Conservation (phyloP, 768 basidiomycete genomes). For the Auricularia heimuer region DNA sequence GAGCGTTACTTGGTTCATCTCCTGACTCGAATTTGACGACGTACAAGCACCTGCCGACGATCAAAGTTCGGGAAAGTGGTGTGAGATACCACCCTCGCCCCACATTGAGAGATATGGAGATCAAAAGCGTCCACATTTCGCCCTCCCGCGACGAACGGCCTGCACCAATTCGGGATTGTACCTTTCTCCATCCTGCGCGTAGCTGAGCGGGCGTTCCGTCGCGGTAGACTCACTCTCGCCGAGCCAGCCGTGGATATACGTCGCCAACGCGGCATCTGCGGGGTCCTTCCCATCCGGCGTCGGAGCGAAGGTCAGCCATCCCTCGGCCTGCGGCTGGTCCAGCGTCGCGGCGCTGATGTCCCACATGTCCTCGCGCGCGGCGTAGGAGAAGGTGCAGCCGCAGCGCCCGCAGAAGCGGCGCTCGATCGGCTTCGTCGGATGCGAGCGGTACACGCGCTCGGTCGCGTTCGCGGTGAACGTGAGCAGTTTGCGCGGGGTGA, state of each 20-base stretch:
- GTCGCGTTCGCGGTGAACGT: background rate
- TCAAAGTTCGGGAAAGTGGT: no score
- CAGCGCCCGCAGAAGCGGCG: background rate
- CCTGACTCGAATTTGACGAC: no score
- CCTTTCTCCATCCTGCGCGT: background rate
- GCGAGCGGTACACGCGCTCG: background rate
- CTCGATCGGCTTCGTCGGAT: background rate
- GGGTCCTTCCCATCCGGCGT: background rate
- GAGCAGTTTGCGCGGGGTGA: background rate
- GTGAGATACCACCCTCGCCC: no score
- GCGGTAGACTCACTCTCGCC: background rate
- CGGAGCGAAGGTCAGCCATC: background rate
- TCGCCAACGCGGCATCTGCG: background rate
- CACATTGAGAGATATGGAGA: no score
- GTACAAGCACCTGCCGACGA: no score
- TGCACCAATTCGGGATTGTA: background rate
- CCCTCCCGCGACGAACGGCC: background rate
- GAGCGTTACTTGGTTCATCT: no score
- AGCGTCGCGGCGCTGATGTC: background rate
- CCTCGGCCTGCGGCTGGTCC: background rate
- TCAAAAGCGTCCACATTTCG: no score
- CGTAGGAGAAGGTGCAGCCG: background rate
- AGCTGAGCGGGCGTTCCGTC: background rate
- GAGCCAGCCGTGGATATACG: background rate
- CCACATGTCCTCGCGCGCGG: background rate